A percentile compares a stretch with the other conserved stretches of the same genome.
Evolutionary conservation across 2,329 filamentous ascomycete species (phyloP).

Genomic region (Cyclaneusma minus): DNA sequence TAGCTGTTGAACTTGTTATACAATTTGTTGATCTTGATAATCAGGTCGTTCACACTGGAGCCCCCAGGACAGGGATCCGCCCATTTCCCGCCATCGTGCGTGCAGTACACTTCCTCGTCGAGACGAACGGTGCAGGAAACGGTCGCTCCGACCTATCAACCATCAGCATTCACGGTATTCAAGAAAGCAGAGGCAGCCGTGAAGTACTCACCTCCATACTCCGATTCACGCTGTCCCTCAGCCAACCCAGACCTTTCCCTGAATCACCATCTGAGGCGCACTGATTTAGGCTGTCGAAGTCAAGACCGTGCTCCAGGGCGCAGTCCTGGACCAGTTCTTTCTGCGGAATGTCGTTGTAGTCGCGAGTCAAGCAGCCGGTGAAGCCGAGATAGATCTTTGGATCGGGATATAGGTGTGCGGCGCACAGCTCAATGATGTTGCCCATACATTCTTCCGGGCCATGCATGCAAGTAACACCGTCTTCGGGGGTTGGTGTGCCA

Average conservation of each 20-base stretch:
- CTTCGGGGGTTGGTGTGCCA: slow-evolving; percentile 60
- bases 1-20: no score
- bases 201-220: slow-evolving; percentile 32
- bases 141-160: slow-evolving; percentile 40
- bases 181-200: no score
- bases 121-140: slow-evolving; percentile 70
- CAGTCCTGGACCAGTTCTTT: slow-evolving; percentile 71
- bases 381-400: slow-evolving; percentile 85
- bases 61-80: slow-evolving; percentile 61
- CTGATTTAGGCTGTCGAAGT: slow-evolving; percentile 65
- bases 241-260: slow-evolving; percentile 48
- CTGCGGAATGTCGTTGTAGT: slow-evolving; percentile 65
- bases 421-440: slow-evolving; percentile 89
- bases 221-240: slow-evolving; percentile 51
- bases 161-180: background rate
- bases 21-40: slow-evolving; percentile 61
- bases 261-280: slow-evolving; percentile 70
- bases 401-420: slow-evolving; percentile 65
- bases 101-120: slow-evolving; percentile 66
- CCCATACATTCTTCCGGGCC: slow-evolving; percentile 83
- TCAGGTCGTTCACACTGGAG: slow-evolving; percentile 51
- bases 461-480: slow-evolving; percentile 78
- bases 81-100: slow-evolving; percentile 69
- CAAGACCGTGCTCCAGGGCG: slow-evolving; percentile 78
- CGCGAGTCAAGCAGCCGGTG: slow-evolving; percentile 70